These are phyloP conservation scores for Chalciporus sp. DNA, from an alignment of 1,284 basidiomycete species.

Conservation along the genomic window DNA sequence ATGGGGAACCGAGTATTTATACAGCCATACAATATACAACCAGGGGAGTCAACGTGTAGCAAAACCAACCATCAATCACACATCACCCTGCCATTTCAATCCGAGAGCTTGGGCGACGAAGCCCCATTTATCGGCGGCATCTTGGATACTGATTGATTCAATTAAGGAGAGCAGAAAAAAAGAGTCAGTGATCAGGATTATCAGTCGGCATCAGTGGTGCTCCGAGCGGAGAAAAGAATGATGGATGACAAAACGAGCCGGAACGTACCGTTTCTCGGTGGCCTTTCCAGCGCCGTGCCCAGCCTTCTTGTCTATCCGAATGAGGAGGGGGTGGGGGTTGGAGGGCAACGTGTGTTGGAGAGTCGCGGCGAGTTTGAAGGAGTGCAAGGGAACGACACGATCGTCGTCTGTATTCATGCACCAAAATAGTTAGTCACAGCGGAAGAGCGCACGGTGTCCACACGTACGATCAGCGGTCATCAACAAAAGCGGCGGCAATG, in stretches of 20 bases:
- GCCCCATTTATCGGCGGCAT: conserved; percentile 75
- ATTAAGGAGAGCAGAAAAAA: background rate
- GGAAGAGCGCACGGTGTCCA: background rate
- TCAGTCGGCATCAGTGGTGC: background rate
- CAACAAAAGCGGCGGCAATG: conserved; percentile 68
- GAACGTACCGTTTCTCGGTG: conserved; percentile 67
- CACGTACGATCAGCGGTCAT: conserved; percentile 78
- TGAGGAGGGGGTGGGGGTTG: conserved; percentile 70
- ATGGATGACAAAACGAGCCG: background rate
- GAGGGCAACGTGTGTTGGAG: conserved; percentile 65
- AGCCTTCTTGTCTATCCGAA: conserved; percentile 77
- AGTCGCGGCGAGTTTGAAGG: conserved; percentile 78
- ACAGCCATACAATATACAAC: background rate
- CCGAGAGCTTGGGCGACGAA: conserved; percentile 73
- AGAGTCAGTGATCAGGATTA: conserved; percentile 10
- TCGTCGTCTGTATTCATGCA: conserved; percentile 65
- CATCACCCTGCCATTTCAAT: conserved; percentile 38
- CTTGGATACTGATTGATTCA: conserved; percentile 57
- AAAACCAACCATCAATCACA: conserved; percentile 8
- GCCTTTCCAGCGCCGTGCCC: conserved; percentile 83
- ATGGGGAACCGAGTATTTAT: background rate
- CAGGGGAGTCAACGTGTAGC: background rate
- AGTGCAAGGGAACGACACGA: conserved; percentile 80
- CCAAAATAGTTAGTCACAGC: conserved; percentile 4
- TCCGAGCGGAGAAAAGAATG: background rate